These are phyloP conservation scores for Aspergillus nidulans DNA, from an alignment of 495 filamentous ascomycete genomes.

Conservation along the genomic window DNA sequence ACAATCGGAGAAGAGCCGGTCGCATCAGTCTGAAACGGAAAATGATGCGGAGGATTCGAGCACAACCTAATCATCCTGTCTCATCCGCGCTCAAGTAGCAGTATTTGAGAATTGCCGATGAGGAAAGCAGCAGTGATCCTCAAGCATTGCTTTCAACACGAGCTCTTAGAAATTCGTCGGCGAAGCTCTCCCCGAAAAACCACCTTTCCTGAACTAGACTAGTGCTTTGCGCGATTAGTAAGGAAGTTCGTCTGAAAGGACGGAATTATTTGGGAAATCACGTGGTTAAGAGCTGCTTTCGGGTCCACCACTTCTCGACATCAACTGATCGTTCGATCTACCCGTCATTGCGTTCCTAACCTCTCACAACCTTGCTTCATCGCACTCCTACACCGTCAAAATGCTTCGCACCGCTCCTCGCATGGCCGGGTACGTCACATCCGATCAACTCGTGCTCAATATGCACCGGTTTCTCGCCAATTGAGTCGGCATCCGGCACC, in stretches of 20 bases:
- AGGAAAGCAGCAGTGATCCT: background rate
- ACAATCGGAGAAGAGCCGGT: conserved; percentile 50
- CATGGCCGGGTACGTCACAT: conserved; percentile 41
- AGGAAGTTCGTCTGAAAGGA: conserved; percentile 22
- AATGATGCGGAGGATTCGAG: conserved; percentile 13
- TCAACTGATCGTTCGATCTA: conserved; percentile 25
- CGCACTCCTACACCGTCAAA: conserved; percentile 33
- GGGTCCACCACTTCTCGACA: conserved; percentile 32
- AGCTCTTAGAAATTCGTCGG: conserved; percentile 11
- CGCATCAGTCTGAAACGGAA: conserved; percentile 38
- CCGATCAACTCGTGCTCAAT: background rate
- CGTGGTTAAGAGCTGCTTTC: conserved; percentile 26
- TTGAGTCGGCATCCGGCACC: conserved; percentile 13
- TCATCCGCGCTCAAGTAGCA: background rate
- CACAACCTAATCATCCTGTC: conserved; percentile 28
- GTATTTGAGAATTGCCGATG: background rate
- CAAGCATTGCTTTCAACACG: conserved; percentile 1
- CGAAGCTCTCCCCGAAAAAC: conserved; percentile 4
- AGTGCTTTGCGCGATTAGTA: conserved; percentile 22
- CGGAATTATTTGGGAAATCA: conserved; percentile 37
- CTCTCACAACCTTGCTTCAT: conserved; percentile 23
- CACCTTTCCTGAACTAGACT: conserved; percentile 19
- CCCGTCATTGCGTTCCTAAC: conserved; percentile 21
- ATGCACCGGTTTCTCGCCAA: background rate
- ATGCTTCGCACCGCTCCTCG: conserved; percentile 48